Base-by-base conservation (phyloP, 352 stramenopile genomes). In the Globisporangium radiosum region DNA sequence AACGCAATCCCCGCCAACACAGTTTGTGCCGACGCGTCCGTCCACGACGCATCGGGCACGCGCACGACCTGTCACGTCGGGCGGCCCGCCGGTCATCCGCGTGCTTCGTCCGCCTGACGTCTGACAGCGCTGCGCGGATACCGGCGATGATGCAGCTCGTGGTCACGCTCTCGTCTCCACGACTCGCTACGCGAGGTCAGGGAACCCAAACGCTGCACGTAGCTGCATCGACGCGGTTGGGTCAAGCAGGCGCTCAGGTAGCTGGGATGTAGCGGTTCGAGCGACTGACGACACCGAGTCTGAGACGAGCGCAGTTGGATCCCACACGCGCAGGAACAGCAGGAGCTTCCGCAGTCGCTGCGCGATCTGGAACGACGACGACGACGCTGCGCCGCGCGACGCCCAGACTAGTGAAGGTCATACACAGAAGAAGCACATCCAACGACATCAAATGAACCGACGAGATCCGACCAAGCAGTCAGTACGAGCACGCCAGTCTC, bases 241-340 rank as follows among this genome's bases (percentile, higher is more conserved):
- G 36, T 67, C 54, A 57, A 81, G 43, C 6, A 83, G 48, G 5
- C 60, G 17, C 37, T 76, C 76, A 53, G 76, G 76, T 48, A 85
- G 83, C 7, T 54, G 52, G 25, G 60, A 52, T 3, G 57, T 58
- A n/a, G 60, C 54, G 15, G 54, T 63, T 25, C 57, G 69, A 38
- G 73, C 73, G 15, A 85, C 48, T 15, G 44, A 51, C 25, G 75
- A 83, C 10, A 66, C 48, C 5, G 61, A 68, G 1, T 53, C 65
- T 14, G 54, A 43, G 14, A 74, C 48, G n/a, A 87, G 58, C 0
- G 64, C 53, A 10, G 52, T 39, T 47, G 73, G 62, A 59, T 87
- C 76, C 76, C 76, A 87, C 40, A 77, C 60, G 42, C 75, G 75
- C 51, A 87, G 48, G 48, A 87, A 87, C 47, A 83, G 52, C 40